Base-by-base conservation (phyloP, 2,329 filamentous ascomycete species). In the Plectosphaerella plurivora region DNA sequence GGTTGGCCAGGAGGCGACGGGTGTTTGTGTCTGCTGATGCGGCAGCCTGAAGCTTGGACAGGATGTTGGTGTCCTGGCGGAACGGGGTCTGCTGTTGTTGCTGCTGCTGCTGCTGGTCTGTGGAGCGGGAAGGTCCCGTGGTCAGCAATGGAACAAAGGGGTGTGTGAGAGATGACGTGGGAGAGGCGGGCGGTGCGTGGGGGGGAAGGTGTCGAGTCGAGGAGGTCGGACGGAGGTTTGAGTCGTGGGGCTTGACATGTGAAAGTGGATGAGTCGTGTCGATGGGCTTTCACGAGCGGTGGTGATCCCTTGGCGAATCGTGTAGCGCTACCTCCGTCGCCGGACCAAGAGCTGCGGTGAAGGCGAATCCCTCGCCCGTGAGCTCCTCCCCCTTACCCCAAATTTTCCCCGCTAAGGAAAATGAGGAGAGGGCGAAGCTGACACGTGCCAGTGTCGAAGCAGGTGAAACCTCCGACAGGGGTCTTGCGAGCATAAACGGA, bases 81-180 rank as follows among this genome's bases (percentile, higher is more conserved):
- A 69, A 70, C 36, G 64, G 65, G 52, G 67, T 67, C 53, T 66
- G 66, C 58, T 72, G 69, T 57, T 72, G 69, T 57, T 33, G 28
- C 28, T 33, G 28, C 28, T 33, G 28, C 28, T 33, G 28, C 28
- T 33, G 28, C 28, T 33, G 28, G 28, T 33, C 28, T 33, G 28
- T 33, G 28, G 28, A 33, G 28, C 28, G 28, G 54, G 28, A 22
- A 41, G 57, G 61, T 68, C 59, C 36, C 60, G 61, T 66, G 65
- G 68, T 70, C 63, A 70, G 68, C 39, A 20, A 16, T 41, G 15
- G 22, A 41, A 41, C 15, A 41, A 41, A 41, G 18, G 15, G 37
- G 18, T 5, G 37, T 16, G 37, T n/a, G 37, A 20, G 37, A 16
- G 37, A 41, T 22, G 44, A 46, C 11, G 44, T 46, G 44, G 24